A percentile compares a stretch with the other conserved stretches of the same genome.
Conservation (phyloP, 768 basidiomycete genomes). For the Lactarius hatsudake region DNA sequence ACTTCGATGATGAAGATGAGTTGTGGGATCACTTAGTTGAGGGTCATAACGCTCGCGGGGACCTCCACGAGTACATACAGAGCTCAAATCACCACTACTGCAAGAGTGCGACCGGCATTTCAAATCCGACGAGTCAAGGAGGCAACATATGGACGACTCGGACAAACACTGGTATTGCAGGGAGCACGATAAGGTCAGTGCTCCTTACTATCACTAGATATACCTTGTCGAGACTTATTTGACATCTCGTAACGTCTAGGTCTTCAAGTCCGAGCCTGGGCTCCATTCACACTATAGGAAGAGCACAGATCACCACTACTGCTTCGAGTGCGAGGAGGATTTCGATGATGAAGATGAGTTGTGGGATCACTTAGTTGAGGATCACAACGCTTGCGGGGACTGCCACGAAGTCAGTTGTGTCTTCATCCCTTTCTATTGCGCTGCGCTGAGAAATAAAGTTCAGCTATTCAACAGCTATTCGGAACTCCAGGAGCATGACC, state of each 20-base stretch:
- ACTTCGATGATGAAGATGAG: conserved; percentile 1
- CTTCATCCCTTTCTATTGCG: background rate
- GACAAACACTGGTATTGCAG: conserved; percentile 7
- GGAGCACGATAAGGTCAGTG: background rate
- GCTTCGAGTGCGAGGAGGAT: background rate
- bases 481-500: conserved; percentile 22
- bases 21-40: conserved; percentile 9
- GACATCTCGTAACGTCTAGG: background rate
- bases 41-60: conserved; percentile 10
- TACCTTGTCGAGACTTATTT: background rate
- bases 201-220: conserved; percentile 9
- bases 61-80: background rate
- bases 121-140: background rate
- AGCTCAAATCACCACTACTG: conserved; percentile 4
- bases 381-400: conserved; percentile 12
- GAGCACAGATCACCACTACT: background rate
- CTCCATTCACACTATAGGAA: conserved; percentile 47
- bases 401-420: background rate
- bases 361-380: conserved; percentile 2
- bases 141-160: conserved; percentile 1
- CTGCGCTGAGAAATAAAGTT: background rate
- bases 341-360: conserved; percentile 7
- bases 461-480: conserved; percentile 2
- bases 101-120: background rate
- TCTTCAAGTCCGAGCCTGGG: conserved; percentile 42